phyloP scores from a whole-genome alignment of 371 early-diverging fungal genomes.

The Mortierella sp. region DNA sequence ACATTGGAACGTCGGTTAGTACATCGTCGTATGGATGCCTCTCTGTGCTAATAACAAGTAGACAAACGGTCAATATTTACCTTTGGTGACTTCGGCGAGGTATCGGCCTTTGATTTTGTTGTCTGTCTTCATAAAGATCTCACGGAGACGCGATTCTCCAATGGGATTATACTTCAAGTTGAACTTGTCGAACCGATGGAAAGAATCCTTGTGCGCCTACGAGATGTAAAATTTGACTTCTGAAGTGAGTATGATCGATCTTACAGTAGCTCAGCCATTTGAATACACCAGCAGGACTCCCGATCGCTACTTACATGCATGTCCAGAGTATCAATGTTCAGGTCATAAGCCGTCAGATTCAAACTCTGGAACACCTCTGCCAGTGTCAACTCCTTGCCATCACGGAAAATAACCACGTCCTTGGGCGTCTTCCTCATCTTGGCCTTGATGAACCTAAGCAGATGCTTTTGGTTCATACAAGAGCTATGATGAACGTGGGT shows the following conservation, averaged over 20 bases:
- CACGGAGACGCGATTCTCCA: constrained; percentile 78
- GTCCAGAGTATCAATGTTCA: constrained; percentile 96
- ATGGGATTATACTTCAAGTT: constrained; percentile 98
- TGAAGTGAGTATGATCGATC: background rate
- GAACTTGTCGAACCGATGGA: constrained; percentile 97
- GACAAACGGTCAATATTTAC: constrained; percentile 43
- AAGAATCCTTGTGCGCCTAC: constrained; percentile 84
- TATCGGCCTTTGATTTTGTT: constrained; percentile 94
- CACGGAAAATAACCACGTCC: constrained; percentile 84
- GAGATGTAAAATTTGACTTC: too few relatives aligned
- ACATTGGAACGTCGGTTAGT: background rate
- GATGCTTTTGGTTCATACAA: constrained; percentile 99
- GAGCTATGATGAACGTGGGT: constrained; percentile 98
- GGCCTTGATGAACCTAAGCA: constrained; percentile 97
- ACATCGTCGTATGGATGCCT: background rate
- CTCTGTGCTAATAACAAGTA: background rate
- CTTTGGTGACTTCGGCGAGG: constrained; percentile 95
- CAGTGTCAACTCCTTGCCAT: constrained; percentile 78
- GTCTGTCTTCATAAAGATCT: constrained; percentile 97
- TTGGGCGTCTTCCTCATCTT: constrained; percentile 90
- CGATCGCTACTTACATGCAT: constrained; percentile 81
- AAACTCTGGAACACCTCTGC: constrained; percentile 92
- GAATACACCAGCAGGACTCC: background rate
- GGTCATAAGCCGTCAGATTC: constrained; percentile 96
- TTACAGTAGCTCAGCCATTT: background rate